Evolutionary conservation across 2,329 filamentous ascomycete species (phyloP).

Genomic region (Ploettnerulaceae sp.): DNA sequence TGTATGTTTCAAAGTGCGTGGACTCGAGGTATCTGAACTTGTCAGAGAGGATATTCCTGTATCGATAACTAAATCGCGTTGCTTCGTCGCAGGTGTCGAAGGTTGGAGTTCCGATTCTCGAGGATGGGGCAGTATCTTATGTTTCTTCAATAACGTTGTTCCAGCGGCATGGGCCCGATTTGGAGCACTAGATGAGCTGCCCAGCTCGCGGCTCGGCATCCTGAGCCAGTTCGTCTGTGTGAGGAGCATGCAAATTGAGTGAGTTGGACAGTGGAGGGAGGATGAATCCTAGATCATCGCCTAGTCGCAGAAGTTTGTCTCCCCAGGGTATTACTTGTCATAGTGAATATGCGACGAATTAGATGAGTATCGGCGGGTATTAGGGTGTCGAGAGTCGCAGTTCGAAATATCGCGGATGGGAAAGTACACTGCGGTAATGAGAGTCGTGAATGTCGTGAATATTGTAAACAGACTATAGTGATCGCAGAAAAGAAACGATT

Average conservation of each 20-base stretch:
- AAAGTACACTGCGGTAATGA: background rate
- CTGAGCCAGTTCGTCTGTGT: slow-evolving; percentile 34
- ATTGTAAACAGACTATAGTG: background rate
- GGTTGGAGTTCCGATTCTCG: slow-evolving; percentile 21
- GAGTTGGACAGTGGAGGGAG: background rate
- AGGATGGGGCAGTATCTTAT: slow-evolving; percentile 33
- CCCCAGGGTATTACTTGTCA: slow-evolving; percentile 21
- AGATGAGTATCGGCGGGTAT: slow-evolving; percentile 7
- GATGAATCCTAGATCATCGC: slow-evolving; percentile 18
- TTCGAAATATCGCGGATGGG: background rate
- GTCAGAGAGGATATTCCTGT: slow-evolving; percentile 24
- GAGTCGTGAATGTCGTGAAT: slow-evolving; percentile 8
- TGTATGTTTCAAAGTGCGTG: slow-evolving; percentile 32
- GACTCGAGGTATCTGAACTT: slow-evolving; percentile 31
- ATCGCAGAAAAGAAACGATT: slow-evolving; percentile 1
- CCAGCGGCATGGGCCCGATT: slow-evolving; percentile 25
- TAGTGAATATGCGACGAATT: slow-evolving; percentile 18
- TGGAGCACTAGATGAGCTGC: slow-evolving; percentile 27
- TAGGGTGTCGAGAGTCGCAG: background rate
- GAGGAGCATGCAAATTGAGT: slow-evolving; percentile 32
- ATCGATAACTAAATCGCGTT: slow-evolving; percentile 27
- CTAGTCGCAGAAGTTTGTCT: slow-evolving; percentile 14
- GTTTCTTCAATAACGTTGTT: slow-evolving; percentile 31
- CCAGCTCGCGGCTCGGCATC: slow-evolving; percentile 32
- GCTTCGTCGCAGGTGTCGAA: slow-evolving; percentile 20